Conservation (phyloP, 164 flowering plant genomes). For the Dillenia turbinata region DNA sequence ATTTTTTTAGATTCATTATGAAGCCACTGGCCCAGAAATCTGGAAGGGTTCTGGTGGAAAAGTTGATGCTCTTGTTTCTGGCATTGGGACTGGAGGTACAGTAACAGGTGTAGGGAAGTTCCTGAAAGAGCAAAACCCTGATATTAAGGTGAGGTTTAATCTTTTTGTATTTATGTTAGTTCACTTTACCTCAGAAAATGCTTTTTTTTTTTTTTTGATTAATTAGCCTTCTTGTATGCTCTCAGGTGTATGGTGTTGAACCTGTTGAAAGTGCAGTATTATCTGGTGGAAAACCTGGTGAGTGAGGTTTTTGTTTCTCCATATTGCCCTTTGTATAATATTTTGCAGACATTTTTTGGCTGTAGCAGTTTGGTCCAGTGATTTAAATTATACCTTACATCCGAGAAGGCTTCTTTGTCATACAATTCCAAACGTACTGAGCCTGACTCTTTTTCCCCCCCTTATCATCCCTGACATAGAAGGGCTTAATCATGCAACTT, state of each 20-base stretch:
- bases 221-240: neutral
- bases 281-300: constrained; percentile 54
- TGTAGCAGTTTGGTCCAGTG: neutral
- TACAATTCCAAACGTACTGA: too few relatives aligned
- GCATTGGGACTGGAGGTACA: constrained; percentile 40
- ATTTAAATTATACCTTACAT: too few relatives aligned
- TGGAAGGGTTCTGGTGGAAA: constrained; percentile 34
- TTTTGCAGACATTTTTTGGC: neutral
- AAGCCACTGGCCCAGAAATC: constrained; percentile 39
- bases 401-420: too few relatives aligned
- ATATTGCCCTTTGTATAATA: too few relatives aligned
- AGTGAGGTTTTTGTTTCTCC: constrained; percentile 3
- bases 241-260: constrained; percentile 50
- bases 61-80: constrained; percentile 31
- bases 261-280: constrained; percentile 55
- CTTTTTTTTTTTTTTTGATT: too few relatives aligned
- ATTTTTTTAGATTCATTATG: constrained; percentile 28
- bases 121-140: constrained; percentile 32
- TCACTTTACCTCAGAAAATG: neutral
- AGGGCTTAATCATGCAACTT: too few relatives aligned
- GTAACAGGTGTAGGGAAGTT: constrained; percentile 32
- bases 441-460: too few relatives aligned
- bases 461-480: too few relatives aligned
- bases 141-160: constrained; percentile 26
- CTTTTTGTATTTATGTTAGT: neutral